A percentile compares a stretch with the other conserved stretches of the same genome.
Conservation (phyloP, 345 rosid genomes). For the Sonneratia alba region DNA sequence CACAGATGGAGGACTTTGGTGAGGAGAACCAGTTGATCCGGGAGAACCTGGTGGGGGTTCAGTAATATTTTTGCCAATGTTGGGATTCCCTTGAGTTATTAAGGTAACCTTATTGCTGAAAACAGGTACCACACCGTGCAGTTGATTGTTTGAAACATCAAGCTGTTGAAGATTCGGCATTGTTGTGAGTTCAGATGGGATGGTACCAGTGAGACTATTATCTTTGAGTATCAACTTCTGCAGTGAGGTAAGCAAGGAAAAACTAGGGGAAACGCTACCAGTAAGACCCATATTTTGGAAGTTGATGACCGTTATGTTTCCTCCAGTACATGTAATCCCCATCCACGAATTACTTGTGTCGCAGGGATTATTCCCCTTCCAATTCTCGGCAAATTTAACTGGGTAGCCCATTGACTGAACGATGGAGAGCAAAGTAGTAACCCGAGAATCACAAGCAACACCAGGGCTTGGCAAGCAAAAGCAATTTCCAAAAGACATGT, state of each 20-base stretch:
- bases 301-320: slow-evolving; percentile 34
- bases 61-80: slow-evolving; percentile 28
- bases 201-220: slow-evolving; percentile 42
- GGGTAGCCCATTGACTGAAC: slow-evolving; percentile 51
- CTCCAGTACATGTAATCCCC: slow-evolving; percentile 51
- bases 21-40: slow-evolving; percentile 1
- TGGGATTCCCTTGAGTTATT: slow-evolving; percentile 34
- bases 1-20: background rate
- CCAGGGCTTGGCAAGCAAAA: slow-evolving; percentile 47
- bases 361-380: slow-evolving; percentile 73
- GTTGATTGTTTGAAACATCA: slow-evolving; percentile 54
- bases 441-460: slow-evolving; percentile 37
- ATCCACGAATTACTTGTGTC: slow-evolving; percentile 25
- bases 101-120: slow-evolving; percentile 33
- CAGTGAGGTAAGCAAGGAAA: slow-evolving; percentile 38
- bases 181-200: slow-evolving; percentile 47
- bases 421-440: slow-evolving; percentile 36
- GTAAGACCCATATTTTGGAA: slow-evolving; percentile 37
- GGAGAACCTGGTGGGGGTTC: slow-evolving; percentile 8
- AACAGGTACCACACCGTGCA: slow-evolving; percentile 40
- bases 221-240: slow-evolving; percentile 35
- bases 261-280: slow-evolving; percentile 52
- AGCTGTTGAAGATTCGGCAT: slow-evolving; percentile 39
- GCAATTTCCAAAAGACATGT: slow-evolving; percentile 31
- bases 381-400: slow-evolving; percentile 30